Evolutionary conservation across 768 basidiomycete genomes (phyloP).

Genomic region (Boletus huronensis): DNA sequence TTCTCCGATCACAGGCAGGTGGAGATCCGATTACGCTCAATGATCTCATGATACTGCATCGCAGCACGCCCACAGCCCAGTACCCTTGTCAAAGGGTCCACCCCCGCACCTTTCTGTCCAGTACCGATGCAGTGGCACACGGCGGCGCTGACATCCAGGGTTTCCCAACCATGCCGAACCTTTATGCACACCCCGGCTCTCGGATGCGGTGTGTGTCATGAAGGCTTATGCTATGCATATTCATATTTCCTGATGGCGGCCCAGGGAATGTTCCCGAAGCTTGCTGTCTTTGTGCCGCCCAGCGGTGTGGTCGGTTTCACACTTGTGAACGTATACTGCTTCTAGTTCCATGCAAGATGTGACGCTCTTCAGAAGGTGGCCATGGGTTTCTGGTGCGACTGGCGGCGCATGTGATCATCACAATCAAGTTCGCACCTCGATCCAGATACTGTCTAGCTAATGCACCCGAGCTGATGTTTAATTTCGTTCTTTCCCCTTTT

Average conservation of each 20-base stretch:
- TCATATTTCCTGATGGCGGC: constrained; percentile 2
- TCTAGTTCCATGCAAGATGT: constrained; percentile 9
- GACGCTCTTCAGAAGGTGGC: neutral
- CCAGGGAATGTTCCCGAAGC: constrained; percentile 2
- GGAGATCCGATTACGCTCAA: constrained; percentile 18
- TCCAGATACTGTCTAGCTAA: constrained; percentile 4
- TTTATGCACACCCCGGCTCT: neutral
- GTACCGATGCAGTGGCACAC: constrained; percentile 4
- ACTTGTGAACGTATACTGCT: constrained; percentile 1
- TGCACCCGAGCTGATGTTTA: constrained; percentile 3
- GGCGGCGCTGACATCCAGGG: neutral
- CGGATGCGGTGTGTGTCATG: constrained; percentile 7
- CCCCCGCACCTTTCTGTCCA: constrained; percentile 4
- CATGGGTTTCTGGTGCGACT: neutral
- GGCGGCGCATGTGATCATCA: constrained; percentile 13
- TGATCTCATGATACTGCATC: constrained; percentile 16
- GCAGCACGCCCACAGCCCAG: constrained; percentile 24
- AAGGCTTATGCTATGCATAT: constrained; percentile 11
- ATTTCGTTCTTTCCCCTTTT: constrained; percentile 3
- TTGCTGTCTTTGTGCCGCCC: constrained; percentile 7
- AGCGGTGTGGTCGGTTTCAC: constrained; percentile 9
- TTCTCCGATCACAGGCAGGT: constrained; percentile 21
- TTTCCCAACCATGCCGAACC: constrained; percentile 1
- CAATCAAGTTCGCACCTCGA: constrained; percentile 8
- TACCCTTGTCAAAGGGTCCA: constrained; percentile 11